These are phyloP conservation scores for Colletotrichum gloeosporioides DNA, from an alignment of 2,329 filamentous ascomycete genomes.

Conservation along the genomic window DNA sequence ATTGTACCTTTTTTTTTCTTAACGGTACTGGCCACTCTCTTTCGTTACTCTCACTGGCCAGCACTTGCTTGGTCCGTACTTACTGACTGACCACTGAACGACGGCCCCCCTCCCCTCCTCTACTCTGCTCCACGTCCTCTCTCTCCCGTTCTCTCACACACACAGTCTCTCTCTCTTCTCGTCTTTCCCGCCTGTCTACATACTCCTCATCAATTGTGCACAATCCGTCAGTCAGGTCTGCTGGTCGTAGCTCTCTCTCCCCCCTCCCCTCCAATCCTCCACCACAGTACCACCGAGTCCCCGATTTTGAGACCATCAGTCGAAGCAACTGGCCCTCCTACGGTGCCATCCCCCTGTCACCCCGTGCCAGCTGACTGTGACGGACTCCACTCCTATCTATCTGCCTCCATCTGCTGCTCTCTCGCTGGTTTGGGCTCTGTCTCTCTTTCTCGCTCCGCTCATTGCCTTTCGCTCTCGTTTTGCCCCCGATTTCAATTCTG, in stretches of 20 bases:
- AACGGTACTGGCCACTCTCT: background rate
- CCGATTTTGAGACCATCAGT: slow-evolving; percentile 15
- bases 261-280: background rate
- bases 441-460: slow-evolving; percentile 16
- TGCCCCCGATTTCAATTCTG: background rate
- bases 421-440: background rate
- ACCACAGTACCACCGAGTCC: slow-evolving; percentile 7
- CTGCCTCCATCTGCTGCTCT: slow-evolving; percentile 13
- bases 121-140: background rate
- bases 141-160: background rate
- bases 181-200: background rate
- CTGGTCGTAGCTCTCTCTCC: background rate
- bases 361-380: slow-evolving; percentile 22
- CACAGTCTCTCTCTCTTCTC: background rate
- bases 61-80: background rate
- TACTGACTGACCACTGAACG: background rate
- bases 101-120: background rate
- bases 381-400: slow-evolving; percentile 22
- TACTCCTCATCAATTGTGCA: background rate
- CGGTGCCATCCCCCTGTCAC: slow-evolving; percentile 12
- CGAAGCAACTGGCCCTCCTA: slow-evolving; percentile 14
- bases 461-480: slow-evolving; percentile 7
- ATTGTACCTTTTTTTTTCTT: background rate
- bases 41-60: background rate
- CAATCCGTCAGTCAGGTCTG: background rate